Evolutionary conservation across 106 monocot genomes (phyloP), one percentile per base, ranked within the genome.

Genomic region (Chionographis japonica): DNA sequence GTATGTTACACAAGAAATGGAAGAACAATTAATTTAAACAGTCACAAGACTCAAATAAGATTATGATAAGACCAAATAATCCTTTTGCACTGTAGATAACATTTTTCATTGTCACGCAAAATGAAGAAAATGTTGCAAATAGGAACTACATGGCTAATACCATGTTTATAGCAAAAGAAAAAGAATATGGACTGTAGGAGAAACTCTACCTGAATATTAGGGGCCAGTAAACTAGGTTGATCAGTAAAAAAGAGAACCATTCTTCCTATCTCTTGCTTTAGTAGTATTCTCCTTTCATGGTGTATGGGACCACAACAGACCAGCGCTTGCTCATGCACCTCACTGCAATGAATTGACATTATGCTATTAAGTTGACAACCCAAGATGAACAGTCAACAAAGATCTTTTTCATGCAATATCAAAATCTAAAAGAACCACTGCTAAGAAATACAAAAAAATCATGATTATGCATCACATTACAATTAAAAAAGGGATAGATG

Each of bases 201-300:
- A 40, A 39, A 63, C 12, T 13, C 12, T 69, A 98, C 97, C 87
- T 98, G 97, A 66, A 98, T 93, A 76, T 98, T 98, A 36, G 97
- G 97, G 38, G 97, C 97, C 50, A 98, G 65, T 68, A 98, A 87
- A 77, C 97, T 98, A 68, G 97, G 97, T 77, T 98, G 97, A 79
- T 98, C 97, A 37, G 87, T 54, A 74, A 98, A 98, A 81, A 98
- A 98, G 36, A 90, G 68, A 80, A 90, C 85, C 97, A 98, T 98
- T 74, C 92, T 81, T 65, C 87, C 83, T 68, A 98, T 90, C 72
- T 98, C 97, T 71, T 98, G 97, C 54, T 98, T 98, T 42, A 98
- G 77, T 40, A 98, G 65, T 81, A 98, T 87, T 85, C 97, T 92
- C 72, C 97, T 87, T 81, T 98, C 97, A 68, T 62, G 79, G 58